phyloP scores from a whole-genome alignment of 352 stramenopile species.

The Phytophthora constricta region DNA sequence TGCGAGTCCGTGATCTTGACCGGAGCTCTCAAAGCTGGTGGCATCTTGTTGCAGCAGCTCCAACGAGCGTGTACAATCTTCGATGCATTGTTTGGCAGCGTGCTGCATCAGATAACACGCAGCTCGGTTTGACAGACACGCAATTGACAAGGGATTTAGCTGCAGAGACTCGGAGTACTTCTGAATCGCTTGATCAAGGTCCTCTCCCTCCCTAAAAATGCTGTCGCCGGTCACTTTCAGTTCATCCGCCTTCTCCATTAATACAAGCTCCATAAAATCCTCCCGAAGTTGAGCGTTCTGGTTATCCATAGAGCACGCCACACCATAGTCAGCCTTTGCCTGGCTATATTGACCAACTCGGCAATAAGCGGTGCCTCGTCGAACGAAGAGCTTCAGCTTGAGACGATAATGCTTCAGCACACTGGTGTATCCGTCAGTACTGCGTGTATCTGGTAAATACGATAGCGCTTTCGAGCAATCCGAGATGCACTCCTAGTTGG shows the following conservation, averaged over 20 bases:
- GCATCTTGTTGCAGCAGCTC: slow-evolving; percentile 59
- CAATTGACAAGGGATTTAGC: slow-evolving; percentile 67
- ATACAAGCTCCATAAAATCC: slow-evolving; percentile 71
- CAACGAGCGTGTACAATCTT: slow-evolving; percentile 68
- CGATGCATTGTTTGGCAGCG: slow-evolving; percentile 54
- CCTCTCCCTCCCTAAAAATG: slow-evolving; percentile 44
- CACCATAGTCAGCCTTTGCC: slow-evolving; percentile 82
- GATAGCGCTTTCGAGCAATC: slow-evolving; percentile 77
- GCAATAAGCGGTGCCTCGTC: slow-evolving; percentile 73
- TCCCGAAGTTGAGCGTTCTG: slow-evolving; percentile 70
- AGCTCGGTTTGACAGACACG: slow-evolving; percentile 80
- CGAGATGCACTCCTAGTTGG: slow-evolving; percentile 57
- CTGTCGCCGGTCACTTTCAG: slow-evolving; percentile 58
- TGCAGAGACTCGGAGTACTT: slow-evolving; percentile 67
- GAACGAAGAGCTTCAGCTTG: slow-evolving; percentile 80
- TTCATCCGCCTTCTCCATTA: slow-evolving; percentile 60
- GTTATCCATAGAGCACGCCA: slow-evolving; percentile 79
- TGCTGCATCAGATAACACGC: slow-evolving; percentile 67
- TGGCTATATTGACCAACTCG: slow-evolving; percentile 62
- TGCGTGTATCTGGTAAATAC: slow-evolving; percentile 66
- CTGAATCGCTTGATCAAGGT: slow-evolving; percentile 49
- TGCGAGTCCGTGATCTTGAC: slow-evolving; percentile 35
- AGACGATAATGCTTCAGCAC: slow-evolving; percentile 62
- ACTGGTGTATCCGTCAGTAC: slow-evolving; percentile 30
- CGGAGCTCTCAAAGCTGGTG: not conserved